phyloP scores from a whole-genome alignment of 2,329 filamentous ascomycete genomes.

The Teratosphaeria gauchensis region DNA sequence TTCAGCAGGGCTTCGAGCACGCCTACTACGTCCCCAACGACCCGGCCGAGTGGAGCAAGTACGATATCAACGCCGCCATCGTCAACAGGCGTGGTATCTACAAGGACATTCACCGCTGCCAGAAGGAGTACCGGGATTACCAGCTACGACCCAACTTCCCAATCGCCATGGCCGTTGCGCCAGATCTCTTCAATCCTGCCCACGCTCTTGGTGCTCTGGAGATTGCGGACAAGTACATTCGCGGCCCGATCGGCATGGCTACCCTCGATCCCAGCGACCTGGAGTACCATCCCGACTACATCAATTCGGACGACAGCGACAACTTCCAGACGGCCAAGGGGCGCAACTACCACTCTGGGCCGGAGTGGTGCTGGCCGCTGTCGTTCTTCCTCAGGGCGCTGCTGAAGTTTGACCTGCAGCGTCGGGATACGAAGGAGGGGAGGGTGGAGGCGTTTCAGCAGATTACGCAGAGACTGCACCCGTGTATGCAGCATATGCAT shows the following conservation, averaged over 20 bases:
- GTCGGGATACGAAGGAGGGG: constrained; percentile 56
- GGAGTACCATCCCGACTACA: constrained; percentile 91
- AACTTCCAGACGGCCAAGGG: constrained; percentile 92
- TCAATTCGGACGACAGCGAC: constrained; percentile 84
- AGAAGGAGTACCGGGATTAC: constrained; percentile 96
- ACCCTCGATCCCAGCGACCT: constrained; percentile 86
- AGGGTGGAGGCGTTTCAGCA: constrained; percentile 88
- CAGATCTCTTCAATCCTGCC: constrained; percentile 68
- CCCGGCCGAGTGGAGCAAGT: constrained; percentile 58
- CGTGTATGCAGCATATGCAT: constrained; percentile 75
- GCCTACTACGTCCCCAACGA: constrained; percentile 78
- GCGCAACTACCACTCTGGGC: constrained; percentile 94
- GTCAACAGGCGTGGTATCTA: constrained; percentile 93
- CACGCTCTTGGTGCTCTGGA: constrained; percentile 74
- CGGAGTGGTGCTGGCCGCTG: constrained; percentile 96
- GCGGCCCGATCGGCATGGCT: constrained; percentile 87
- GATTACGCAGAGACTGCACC: constrained; percentile 69
- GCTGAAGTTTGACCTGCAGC: constrained; percentile 76
- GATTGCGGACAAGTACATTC: constrained; percentile 67
- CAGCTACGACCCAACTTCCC: constrained; percentile 90
- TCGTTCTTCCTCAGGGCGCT: constrained; percentile 91
- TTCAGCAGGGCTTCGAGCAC: constrained; percentile 81
- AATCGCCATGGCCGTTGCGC: constrained; percentile 89
- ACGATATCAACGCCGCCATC: constrained; percentile 69
- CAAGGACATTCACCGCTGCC: constrained; percentile 90